Evolutionary conservation across 768 basidiomycete species (phyloP), one percentile per base, ranked within the genome.

Genomic region (Psilocybe cyanescens): DNA sequence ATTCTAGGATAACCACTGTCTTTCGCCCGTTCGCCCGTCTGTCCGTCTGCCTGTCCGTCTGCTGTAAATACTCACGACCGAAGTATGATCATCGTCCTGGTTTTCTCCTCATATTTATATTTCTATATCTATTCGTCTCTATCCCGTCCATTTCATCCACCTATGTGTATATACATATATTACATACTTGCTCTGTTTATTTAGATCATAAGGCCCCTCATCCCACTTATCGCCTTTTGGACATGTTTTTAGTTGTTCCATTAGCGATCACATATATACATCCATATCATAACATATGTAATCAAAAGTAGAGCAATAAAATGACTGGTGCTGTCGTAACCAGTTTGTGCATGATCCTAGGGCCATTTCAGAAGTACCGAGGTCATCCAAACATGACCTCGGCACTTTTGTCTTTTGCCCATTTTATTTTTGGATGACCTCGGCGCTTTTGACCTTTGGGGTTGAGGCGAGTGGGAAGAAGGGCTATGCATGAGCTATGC

Each of bases 271-370:
- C 41, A 44, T 44, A 44, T 5, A n/a, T 24, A 24, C 24, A 24
- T 24, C 24, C 24, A 24, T 24, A 24, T 24, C 24, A 24, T 24
- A 24, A 2, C 24, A 24, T 24, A 51, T 58, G n/a, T 28, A n/a
- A 49, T 28, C 9, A 55, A 61, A 56, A 61, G 55, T 61, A 61
- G 60, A 61, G 48, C 55, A 61, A 30, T 48, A 44, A 12, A 4
- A 14, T 44, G 41, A 16, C n/a, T 29, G 11, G 5, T 45, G 17
- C n/a, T 47, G 46, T 30, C 12, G 37, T 24, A n/a, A 37, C 5
- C 19, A 24, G 29, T 46, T 24, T 37, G 8, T 35, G 47, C 49
- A 24, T 24, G 2, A 24, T 24, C 24, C 24, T 24, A 19, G 19
- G 19, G 19, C 19, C 19, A 19, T 19, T 19, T 19, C 19, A 19